Evolutionary conservation across 2,329 filamentous ascomycete species (phyloP).

Genomic region (Zymoseptoria crescenta): DNA sequence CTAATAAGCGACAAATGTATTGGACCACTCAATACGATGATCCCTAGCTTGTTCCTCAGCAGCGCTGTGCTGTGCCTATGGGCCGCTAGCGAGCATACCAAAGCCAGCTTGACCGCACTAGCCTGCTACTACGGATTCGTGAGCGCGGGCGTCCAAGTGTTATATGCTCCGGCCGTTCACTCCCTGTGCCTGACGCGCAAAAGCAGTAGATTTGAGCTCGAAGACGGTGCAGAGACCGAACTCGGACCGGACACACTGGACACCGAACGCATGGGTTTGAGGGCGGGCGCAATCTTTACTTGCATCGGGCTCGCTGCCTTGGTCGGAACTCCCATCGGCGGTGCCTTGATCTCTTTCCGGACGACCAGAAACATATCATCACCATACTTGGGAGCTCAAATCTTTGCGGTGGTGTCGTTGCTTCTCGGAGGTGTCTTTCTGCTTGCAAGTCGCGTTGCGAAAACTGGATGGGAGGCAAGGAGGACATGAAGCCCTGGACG

Average conservation of each 20-base stretch:
- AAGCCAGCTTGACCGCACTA: conserved; percentile 19
- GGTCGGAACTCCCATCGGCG: conserved; percentile 22
- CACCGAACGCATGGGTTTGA: conserved; percentile 18
- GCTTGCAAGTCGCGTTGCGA: conserved; percentile 17
- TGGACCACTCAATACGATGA: conserved; percentile 31
- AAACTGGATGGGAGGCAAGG: conserved; percentile 17
- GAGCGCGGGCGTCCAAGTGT: conserved; percentile 26
- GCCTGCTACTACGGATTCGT: conserved; percentile 30
- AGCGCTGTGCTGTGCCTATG: conserved; percentile 45
- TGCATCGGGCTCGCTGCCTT: conserved; percentile 20
- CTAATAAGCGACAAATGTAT: conserved; percentile 26
- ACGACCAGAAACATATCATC: conserved; percentile 8
- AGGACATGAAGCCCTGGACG: conserved; percentile 6
- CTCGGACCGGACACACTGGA: background rate
- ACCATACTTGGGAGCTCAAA: conserved; percentile 19
- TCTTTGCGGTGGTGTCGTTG: conserved; percentile 17
- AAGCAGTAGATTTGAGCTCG: background rate
- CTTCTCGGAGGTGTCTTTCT: conserved; percentile 17
- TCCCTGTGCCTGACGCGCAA: conserved; percentile 10
- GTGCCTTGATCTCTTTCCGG: conserved; percentile 17
- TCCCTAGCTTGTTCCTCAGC: conserved; percentile 37
- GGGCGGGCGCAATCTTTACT: conserved; percentile 20
- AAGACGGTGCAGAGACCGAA: background rate
- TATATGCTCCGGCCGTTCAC: conserved; percentile 23
- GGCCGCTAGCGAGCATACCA: conserved; percentile 31